Evolutionary conservation across 2,329 filamentous ascomycete species (phyloP), one percentile per base, ranked within the genome.

Genomic region (Neofusicoccum sp.): DNA sequence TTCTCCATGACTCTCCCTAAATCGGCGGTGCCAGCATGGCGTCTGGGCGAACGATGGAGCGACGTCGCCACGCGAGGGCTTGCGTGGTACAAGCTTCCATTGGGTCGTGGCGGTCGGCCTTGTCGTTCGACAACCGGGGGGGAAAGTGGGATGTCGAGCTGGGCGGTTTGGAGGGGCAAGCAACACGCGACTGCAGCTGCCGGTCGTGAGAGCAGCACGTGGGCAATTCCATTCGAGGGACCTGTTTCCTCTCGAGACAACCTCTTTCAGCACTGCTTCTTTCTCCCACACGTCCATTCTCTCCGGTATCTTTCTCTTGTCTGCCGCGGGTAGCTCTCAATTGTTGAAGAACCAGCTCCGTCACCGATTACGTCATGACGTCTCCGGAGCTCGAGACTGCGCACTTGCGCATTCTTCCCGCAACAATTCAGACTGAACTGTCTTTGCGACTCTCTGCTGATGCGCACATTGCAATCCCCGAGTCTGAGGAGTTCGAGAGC

Each of bases 301-400:
- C 24, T 47, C 8, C 26, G 11, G 8, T n/a, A 30, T 47, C 26
- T 7, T 5, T 26, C 6, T 24, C 3, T 47, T n/a, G n/a, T n/a
- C n/a, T n/a, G n/a, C n/a, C n/a, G n/a, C n/a, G n/a, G n/a, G n/a
- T n/a, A n/a, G n/a, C n/a, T n/a, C n/a, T n/a, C n/a, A n/a, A n/a
- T 30, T 26, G 31, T 30, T 12, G 14, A n/a, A 30, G n/a, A 16
- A 11, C 11, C 43, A 47, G 43, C 14, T 47, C 43, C 14, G 4
- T 47, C 43, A 47, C 43, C 43, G n/a, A n/a, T 47, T 47, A 47
- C 43, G 43, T 47, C 43, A 47, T 47, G 43, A 26, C 43, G 26
- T 30, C 26, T 5, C 6, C 49, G 9, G 34, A 41, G 20, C 36
- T 41, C 8, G 36, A 54, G 24, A 12, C 12, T 30, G 43, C 12